Percentiles rank a stretch among this genome's conserved stretches.
Evolutionary conservation across 305 asterid genomes (phyloP).

Genomic region (Plantago lanceolata): DNA sequence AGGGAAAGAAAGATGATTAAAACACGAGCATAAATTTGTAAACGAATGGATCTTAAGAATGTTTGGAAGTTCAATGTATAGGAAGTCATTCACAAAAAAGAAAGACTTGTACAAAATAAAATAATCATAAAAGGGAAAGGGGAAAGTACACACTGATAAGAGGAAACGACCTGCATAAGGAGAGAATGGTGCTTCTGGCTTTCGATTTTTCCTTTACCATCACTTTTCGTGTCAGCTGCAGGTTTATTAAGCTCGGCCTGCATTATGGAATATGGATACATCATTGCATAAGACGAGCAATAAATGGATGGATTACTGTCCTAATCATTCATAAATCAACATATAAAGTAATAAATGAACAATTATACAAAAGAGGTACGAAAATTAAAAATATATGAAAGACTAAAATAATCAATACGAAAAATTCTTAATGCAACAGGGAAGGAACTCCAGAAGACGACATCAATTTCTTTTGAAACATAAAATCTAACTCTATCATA

Average conservation of each 20-base stretch:
- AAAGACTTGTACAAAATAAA: slow-evolving; percentile 16
- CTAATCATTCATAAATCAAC: background rate
- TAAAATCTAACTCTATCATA: too few relatives aligned
- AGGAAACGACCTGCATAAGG: slow-evolving; percentile 62
- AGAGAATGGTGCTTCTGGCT: slow-evolving; percentile 67
- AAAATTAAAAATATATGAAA: too few relatives aligned
- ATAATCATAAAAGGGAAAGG: slow-evolving; percentile 3
- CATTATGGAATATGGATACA: slow-evolving; percentile 13
- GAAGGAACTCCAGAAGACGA: too few relatives aligned
- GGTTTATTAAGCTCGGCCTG: slow-evolving; percentile 81
- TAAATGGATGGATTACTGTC: background rate
- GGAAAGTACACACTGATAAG: slow-evolving; percentile 14
- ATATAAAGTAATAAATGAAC: too few relatives aligned
- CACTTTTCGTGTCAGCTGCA: slow-evolving; percentile 38
- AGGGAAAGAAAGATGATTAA: background rate
- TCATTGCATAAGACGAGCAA: slow-evolving; percentile 16
- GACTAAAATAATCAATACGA: too few relatives aligned
- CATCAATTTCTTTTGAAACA: too few relatives aligned
- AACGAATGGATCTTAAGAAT: background rate
- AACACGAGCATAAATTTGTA: slow-evolving; percentile 2
- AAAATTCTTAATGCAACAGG: too few relatives aligned
- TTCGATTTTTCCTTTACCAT: slow-evolving; percentile 28
- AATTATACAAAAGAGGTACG: too few relatives aligned
- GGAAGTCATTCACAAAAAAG: background rate
- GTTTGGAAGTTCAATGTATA: slow-evolving; percentile 4